Conservation (phyloP, 192 early-diverging fungal species). For the Rhizophagus sp. region DNA sequence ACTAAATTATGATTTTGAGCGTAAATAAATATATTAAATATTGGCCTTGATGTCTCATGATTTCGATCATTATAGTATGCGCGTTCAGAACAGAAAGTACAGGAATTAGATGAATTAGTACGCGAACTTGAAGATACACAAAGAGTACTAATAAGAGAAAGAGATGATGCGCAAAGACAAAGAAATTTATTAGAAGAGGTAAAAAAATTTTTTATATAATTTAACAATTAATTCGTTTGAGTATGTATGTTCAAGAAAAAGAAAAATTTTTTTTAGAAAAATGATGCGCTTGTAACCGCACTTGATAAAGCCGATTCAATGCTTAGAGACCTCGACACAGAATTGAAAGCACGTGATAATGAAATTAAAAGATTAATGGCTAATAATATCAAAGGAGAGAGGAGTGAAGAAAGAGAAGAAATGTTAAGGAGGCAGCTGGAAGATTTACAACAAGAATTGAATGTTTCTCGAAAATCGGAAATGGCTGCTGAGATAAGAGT, state of each 20-base stretch:
- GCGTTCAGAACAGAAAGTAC: constrained; percentile 11
- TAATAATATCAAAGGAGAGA: constrained; percentile 33
- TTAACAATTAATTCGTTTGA: neutral
- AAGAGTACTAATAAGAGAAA: neutral
- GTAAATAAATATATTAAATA: neutral
- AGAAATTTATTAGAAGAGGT: constrained; percentile 27
- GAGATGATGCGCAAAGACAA: constrained; percentile 20
- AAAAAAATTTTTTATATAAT: neutral
- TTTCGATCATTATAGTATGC: neutral
- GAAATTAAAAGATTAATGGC: constrained; percentile 30
- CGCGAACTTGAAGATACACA: constrained; percentile 7
- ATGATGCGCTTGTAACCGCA: constrained; percentile 3
- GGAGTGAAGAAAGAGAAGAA: constrained; percentile 40
- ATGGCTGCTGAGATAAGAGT: constrained; percentile 38
- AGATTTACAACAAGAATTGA: constrained; percentile 45
- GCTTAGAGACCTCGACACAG: constrained; percentile 25
- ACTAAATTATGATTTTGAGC: neutral
- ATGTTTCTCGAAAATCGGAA: constrained; percentile 38
- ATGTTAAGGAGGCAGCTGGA: constrained; percentile 42
- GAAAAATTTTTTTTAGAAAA: constrained; percentile 8
- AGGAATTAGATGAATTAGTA: constrained; percentile 12
- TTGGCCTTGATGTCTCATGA: neutral
- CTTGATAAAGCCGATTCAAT: constrained; percentile 30
- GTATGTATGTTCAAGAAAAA: neutral
- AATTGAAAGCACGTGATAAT: constrained; percentile 35